A percentile compares a stretch with the other conserved stretches of the same genome.
Conservation (phyloP, 2,329 filamentous ascomycete genomes). For the Apiospora hydei region DNA sequence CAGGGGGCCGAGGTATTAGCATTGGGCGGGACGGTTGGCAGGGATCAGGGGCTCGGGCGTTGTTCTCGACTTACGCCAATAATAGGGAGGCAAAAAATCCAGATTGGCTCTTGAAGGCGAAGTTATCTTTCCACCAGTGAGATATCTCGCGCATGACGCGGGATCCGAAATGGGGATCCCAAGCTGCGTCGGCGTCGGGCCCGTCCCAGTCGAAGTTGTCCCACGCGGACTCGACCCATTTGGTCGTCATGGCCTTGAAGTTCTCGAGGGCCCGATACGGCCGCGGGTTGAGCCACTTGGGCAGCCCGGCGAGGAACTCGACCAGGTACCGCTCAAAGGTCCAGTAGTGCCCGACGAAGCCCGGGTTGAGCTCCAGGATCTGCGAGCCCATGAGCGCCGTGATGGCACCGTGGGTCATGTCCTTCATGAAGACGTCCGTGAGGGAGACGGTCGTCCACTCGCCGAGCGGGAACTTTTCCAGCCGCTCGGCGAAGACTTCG, state of each 20-base stretch:
- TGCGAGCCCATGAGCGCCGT: constrained; percentile 34
- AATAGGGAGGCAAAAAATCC: constrained; percentile 21
- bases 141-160: constrained; percentile 32
- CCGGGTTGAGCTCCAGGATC: constrained; percentile 37
- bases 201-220: constrained; percentile 33
- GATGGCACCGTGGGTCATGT: constrained; percentile 35
- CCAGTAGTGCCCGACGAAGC: constrained; percentile 37
- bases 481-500: constrained; percentile 28
- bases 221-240: constrained; percentile 28
- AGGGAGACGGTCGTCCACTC: constrained; percentile 35
- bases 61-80: constrained; percentile 28
- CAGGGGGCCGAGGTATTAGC: not conserved
- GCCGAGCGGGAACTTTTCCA: constrained; percentile 27
- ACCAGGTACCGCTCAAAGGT: constrained; percentile 35
- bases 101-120: constrained; percentile 29
- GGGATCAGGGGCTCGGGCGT: not conserved
- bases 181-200: constrained; percentile 30
- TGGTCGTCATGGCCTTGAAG: constrained; percentile 28
- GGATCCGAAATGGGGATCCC: constrained; percentile 41
- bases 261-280: constrained; percentile 32
- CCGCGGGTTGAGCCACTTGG: constrained; percentile 32
- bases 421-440: constrained; percentile 31
- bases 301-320: constrained; percentile 34
- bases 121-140: constrained; percentile 32
- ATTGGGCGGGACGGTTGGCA: too few relatives aligned